Evolutionary conservation across 352 stramenopile genomes (phyloP).

Genomic region (Phytophthora melonis): DNA sequence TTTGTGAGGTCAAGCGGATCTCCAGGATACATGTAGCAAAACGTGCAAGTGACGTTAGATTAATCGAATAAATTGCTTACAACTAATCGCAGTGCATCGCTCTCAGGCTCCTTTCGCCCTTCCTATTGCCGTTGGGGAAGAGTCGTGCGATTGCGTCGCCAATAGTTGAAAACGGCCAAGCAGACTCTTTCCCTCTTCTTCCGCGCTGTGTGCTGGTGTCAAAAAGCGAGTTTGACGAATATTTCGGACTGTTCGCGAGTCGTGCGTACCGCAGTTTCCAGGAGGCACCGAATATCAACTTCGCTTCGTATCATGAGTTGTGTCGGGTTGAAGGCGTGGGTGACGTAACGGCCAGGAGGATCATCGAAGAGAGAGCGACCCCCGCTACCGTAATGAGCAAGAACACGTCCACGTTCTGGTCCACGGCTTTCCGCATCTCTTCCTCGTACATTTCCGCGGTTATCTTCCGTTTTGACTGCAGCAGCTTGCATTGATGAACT

Average conservation of each 20-base stretch:
- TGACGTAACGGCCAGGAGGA: neutral
- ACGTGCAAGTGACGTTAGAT: too few species aligned
- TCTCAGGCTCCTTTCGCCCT: neutral
- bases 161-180: neutral
- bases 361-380: neutral
- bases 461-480: constrained; percentile 7
- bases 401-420: neutral
- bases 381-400: neutral
- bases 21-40: too few species aligned
- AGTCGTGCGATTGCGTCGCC: neutral
- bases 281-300: neutral
- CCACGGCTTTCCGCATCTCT: neutral
- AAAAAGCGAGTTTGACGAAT: constrained; percentile 3
- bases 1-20: too few species aligned
- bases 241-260: constrained; percentile 9
- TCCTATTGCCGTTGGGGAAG: neutral
- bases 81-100: neutral
- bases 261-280: constrained; percentile 1
- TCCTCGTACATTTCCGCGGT: neutral
- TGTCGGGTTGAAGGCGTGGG: neutral
- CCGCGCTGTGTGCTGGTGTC: constrained; percentile 8
- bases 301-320: neutral
- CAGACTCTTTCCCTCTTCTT: neutral
- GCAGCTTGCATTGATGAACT: constrained; percentile 11
- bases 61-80: too few species aligned